Base-by-base conservation (phyloP, 441 rosid species). In the Erysimum cheiri region DNA sequence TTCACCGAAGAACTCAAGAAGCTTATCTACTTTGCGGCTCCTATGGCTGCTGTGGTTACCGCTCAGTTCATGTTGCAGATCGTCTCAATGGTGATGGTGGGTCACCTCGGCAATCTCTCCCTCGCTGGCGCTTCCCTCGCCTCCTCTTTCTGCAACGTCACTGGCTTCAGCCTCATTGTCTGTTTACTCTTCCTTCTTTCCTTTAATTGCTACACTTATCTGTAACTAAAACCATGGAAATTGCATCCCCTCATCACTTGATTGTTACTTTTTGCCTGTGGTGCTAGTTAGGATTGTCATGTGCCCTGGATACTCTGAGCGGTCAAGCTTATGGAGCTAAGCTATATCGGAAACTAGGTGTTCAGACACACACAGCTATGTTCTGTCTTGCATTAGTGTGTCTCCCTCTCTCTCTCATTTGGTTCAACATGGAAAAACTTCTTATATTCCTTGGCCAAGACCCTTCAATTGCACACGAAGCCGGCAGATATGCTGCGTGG, bases 311-410 rank as follows among this genome's bases (percentile, higher is more conserved):
- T 70, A 88, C 90, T 1, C 77, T 85, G 29, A 71, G 87, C 36
- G 93, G 93, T 29, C 90, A 85, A 80, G 90, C 90, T 32, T 85
- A 70, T 54, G 93, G 93, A 46, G 93, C 90, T 61, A 64, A 79
- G 59, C 80, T 80, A 11, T 85, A 88, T 66, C 57, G 10, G 12
- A 83, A 78, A 72, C 63, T 88, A 19, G 81, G 90, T 60, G 65
- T 69, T 57, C 93, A 85, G 43, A 79, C 85, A 1, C 80, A 83
- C 80, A 83, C 90, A 26, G 90, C 84, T 4, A 81, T 88, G 43
- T 83, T 88, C 75, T 85, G 83, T 58, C 80, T 85, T 14, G 7
- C 52, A 37, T 41, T 85, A 60, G 84, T 76, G 1, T 85, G 87
- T 44, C 2, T 86, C 17, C 93, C 90, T 40, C 61, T 88, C 5